These are phyloP conservation scores for Rugonectria rugulosa DNA, from an alignment of 2,329 filamentous ascomycete genomes.

Conservation along the genomic window DNA sequence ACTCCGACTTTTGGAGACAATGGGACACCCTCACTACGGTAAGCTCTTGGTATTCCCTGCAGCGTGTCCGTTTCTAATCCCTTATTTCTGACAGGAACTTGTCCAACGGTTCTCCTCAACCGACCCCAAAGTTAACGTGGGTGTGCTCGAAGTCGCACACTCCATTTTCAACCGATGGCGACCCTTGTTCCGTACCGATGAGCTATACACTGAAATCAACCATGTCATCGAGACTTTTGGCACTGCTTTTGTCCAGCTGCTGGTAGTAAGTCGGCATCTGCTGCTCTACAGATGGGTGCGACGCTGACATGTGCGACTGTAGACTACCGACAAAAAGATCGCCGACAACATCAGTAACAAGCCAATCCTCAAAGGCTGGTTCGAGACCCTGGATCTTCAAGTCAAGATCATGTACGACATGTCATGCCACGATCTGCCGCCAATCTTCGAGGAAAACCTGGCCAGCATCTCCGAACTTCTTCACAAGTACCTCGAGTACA, in stretches of 20 bases:
- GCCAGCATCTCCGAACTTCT: conserved; percentile 77
- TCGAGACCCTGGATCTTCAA: conserved; percentile 85
- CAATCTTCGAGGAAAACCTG: conserved; percentile 92
- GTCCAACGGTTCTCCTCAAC: conserved; percentile 84
- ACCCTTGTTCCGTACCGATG: conserved; percentile 91
- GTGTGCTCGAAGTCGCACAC: conserved; percentile 95
- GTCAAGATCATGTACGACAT: conserved; percentile 95
- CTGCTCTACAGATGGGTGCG: background rate
- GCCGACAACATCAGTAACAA: conserved; percentile 79
- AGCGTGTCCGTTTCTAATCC: conserved; percentile 16
- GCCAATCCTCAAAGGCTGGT: conserved; percentile 76
- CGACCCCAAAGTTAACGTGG: conserved; percentile 86
- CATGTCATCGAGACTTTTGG: conserved; percentile 91
- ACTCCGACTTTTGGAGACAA: conserved; percentile 94
- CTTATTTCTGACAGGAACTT: conserved; percentile 67
- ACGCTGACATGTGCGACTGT: conserved; percentile 27
- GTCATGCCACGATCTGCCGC: conserved; percentile 95
- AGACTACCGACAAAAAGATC: conserved; percentile 76
- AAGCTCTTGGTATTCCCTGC: conserved; percentile 9
- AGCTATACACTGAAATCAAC: conserved; percentile 93
- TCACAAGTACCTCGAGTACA: conserved; percentile 92
- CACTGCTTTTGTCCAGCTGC: conserved; percentile 79
- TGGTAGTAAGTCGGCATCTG: conserved; percentile 67
- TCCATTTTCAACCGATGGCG: conserved; percentile 98
- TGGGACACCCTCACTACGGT: conserved; percentile 96